Evolutionary conservation across 139 green algal genomes (phyloP).

Genomic region (Picochlorum sp.): DNA sequence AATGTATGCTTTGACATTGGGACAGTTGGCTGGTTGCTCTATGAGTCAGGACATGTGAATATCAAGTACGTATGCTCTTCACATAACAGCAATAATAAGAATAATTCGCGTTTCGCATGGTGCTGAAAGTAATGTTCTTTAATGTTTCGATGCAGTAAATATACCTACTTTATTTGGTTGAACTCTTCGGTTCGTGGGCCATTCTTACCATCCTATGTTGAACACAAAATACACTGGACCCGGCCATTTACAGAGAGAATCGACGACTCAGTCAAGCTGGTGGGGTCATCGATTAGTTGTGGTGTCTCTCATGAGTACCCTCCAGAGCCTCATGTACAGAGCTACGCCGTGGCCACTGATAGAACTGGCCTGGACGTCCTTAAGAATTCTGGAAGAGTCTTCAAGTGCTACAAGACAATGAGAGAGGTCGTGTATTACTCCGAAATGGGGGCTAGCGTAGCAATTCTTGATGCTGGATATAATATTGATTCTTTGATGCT

Average conservation of each 20-base stretch:
- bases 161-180: constrained; percentile 37
- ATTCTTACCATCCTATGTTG: constrained; percentile 35
- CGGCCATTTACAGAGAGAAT: constrained; percentile 23
- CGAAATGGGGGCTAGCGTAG: constrained; percentile 27
- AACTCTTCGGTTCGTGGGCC: constrained; percentile 36
- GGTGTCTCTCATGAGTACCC: constrained; percentile 8
- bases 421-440: constrained; percentile 10
- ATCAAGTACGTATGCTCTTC: no score
- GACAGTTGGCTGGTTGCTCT: constrained; percentile 63
- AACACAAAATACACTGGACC: constrained; percentile 26
- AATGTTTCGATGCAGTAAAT: neutral
- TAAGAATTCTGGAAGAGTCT: neutral
- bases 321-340: constrained; percentile 36
- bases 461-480: constrained; percentile 37
- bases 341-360: constrained; percentile 37
- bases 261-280: constrained; percentile 29
- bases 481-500: constrained; percentile 41
- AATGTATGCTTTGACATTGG: constrained; percentile 77
- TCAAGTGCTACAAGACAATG: constrained; percentile 1
- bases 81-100: no score
- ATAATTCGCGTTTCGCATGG: no score
- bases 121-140: no score
- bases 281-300: constrained; percentile 40
- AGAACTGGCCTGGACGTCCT: constrained; percentile 17
- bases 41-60: constrained; percentile 14